Percentiles rank a stretch among this genome's conserved stretches.
phyloP scores from a whole-genome alignment of 345 rosid species.

The Eucalyptus cloeziana region DNA sequence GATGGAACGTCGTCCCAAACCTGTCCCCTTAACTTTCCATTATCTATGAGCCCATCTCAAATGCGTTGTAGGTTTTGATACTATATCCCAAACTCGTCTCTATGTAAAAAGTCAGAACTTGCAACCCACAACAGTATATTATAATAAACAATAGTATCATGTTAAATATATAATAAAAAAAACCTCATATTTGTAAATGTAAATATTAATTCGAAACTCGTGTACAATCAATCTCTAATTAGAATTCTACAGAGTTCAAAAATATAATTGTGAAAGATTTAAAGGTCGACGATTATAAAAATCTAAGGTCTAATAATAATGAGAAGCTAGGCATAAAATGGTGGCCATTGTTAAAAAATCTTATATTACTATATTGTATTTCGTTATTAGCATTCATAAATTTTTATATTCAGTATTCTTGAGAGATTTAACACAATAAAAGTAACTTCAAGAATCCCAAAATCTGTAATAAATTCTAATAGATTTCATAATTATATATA shows the following conservation, averaged over 20 bases:
- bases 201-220: not conserved
- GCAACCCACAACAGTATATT: not conserved
- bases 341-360: not conserved
- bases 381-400: not conserved
- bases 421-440: constrained; percentile 2
- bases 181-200: not conserved
- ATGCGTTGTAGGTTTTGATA: not conserved
- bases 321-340: not conserved
- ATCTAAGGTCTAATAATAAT: not conserved
- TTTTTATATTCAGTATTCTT: constrained; percentile 27
- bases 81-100: not conserved
- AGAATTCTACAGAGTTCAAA: not conserved
- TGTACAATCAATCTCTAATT: not conserved
- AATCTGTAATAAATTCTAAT: not conserved
- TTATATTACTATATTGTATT: too few species aligned
- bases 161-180: not conserved
- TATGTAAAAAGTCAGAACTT: not conserved
- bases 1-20: not conserved
- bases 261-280: not conserved
- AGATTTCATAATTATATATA: not conserved
- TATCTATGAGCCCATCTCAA: not conserved
- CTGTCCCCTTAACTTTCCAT: not conserved
- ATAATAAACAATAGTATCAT: not conserved
- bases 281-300: too few species aligned
- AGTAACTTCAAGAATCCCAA: not conserved